Conservation (phyloP, 2,329 filamentous ascomycete species). For the Cladobotryum protrusum region DNA sequence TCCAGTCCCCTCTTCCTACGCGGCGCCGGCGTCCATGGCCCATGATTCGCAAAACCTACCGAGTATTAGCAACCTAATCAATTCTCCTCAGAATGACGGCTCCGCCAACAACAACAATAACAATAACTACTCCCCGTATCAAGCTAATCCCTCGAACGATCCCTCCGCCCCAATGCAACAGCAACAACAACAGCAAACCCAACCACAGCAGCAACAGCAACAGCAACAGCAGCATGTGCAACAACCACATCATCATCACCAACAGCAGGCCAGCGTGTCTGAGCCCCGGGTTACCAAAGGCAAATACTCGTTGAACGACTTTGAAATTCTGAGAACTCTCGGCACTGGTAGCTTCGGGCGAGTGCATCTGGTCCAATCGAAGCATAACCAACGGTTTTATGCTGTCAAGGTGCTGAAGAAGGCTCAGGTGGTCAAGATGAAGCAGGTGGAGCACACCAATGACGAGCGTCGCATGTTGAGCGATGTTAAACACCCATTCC, state of each 20-base stretch:
- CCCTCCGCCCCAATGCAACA: conserved; percentile 15
- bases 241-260: conserved; percentile 27
- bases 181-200: conserved; percentile 16
- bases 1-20: conserved; percentile 22
- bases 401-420: conserved; percentile 99
- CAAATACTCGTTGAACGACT: conserved; percentile 92
- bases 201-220: conserved; percentile 19
- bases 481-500: conserved; percentile 94
- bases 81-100: conserved; percentile 42
- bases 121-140: conserved; percentile 9
- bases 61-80: conserved; percentile 79
- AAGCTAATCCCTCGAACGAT: conserved; percentile 11
- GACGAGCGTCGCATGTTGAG: conserved; percentile 94
- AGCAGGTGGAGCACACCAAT: conserved; percentile 99
- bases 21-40: conserved; percentile 22
- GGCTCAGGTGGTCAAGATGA: conserved; percentile 98
- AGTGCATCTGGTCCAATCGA: conserved; percentile 94
- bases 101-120: conserved; percentile 19
- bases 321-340: conserved; percentile 81
- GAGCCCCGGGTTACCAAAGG: conserved; percentile 75
- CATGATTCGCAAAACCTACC: conserved; percentile 63
- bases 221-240: conserved; percentile 24
- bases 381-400: conserved; percentile 97
- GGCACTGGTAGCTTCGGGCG: conserved; percentile 96
- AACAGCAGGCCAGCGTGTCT: conserved; percentile 23